These are phyloP conservation scores for Hevea brasiliensis DNA, from an alignment of 345 rosid genomes.

Conservation along the genomic window DNA sequence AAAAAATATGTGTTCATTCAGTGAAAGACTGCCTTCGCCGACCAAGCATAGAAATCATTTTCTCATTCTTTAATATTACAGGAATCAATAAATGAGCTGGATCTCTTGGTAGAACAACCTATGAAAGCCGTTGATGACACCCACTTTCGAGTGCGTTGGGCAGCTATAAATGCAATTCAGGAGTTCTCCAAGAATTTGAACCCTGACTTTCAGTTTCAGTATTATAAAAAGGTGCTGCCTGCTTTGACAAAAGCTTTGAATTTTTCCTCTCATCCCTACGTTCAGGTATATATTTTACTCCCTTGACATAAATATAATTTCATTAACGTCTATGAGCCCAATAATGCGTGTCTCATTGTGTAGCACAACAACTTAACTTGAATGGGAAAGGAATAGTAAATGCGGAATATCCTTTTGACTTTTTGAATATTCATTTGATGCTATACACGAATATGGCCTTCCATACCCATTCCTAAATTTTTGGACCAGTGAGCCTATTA, in stretches of 20 bases:
- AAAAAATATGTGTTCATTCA: too few species aligned
- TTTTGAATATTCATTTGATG: background rate
- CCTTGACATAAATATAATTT: too few species aligned
- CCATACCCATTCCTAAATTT: too few species aligned
- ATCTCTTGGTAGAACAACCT: background rate
- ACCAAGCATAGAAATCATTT: background rate
- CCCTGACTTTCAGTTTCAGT: constrained; percentile 3
- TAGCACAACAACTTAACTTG: background rate
- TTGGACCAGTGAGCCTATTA: too few species aligned
- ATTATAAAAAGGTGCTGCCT: constrained; percentile 1
- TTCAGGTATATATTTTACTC: constrained; percentile 1
- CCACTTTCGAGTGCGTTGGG: constrained; percentile 5
- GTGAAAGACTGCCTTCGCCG: too few species aligned
- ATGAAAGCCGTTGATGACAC: background rate
- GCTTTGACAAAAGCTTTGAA: constrained; percentile 5
- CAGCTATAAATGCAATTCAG: constrained; percentile 5
- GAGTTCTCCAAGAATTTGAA: background rate
- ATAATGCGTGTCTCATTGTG: background rate
- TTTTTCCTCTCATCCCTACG: background rate
- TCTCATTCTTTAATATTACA: background rate
- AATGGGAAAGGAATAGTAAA: background rate
- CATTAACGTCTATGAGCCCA: too few species aligned
- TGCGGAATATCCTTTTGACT: background rate
- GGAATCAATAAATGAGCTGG: background rate
- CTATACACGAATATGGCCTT: too few species aligned